Evolutionary conservation across 2,329 filamentous ascomycete species (phyloP), one percentile per base, ranked within the genome.

Genomic region (Zasmidium cellare): DNA sequence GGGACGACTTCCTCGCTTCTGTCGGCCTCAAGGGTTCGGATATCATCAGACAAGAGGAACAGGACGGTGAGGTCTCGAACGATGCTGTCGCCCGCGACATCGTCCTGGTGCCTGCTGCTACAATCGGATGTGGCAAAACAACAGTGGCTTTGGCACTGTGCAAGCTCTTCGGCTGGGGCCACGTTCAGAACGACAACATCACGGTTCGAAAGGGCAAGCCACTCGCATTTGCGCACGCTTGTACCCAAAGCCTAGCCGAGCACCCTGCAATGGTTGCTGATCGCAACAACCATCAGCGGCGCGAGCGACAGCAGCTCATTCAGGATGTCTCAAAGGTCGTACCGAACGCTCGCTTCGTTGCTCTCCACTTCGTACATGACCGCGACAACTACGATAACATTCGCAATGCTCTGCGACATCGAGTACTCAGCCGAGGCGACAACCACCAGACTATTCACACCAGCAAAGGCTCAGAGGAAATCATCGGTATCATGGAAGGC

Each of bases 401-500:
- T 61, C 84, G 90, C 46, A 79, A 84, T 56, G 81, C 93, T 23
- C 96, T 92, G 1, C 87, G 85, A 57, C 83, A 87, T 62, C 87
- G 94, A 51, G 91, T 99, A 0, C 78, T 97, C 19, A 82, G 85
- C 5, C 88, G 94, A 20, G 94, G 94, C 14, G 92, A 99, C 74
- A 97, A 97, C 69, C 94, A 99, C 73, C 94, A 99, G 76, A 99
- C 94, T 0, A 97, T 99, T 59, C 92, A 94, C 69, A 92, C 93
- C 11, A 88, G 85, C 47, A 88, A 90, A 56, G 84, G 88, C 46
- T 76, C 80, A 48, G 77, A 82, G 18, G 93, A 96, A 73, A 90
- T 94, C 55, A 80, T 94, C 48, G 84, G 85, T 3, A 96, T 99
- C 67, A 97, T 99, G 94, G 90, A 97, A 67, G 91, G 91, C 2